phyloP scores from a whole-genome alignment of 805 yeast species.

The Metschnikowia cubensis region DNA sequence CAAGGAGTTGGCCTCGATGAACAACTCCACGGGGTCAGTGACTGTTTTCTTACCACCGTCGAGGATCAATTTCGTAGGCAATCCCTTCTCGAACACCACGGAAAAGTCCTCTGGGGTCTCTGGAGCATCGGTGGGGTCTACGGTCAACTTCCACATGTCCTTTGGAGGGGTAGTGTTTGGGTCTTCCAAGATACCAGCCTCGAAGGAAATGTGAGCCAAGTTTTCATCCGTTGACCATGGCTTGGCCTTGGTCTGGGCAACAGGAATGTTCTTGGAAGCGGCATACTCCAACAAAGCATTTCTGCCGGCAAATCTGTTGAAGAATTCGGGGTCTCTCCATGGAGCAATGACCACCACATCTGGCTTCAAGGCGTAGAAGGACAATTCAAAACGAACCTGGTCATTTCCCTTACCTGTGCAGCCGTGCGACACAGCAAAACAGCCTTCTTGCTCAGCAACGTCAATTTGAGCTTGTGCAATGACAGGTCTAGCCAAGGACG shows the following conservation, averaged over 20 bases:
- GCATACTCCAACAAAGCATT: slow-evolving; percentile 93
- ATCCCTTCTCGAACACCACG: slow-evolving; percentile 78
- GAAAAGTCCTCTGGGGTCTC: slow-evolving; percentile 85
- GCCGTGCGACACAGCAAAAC: slow-evolving; percentile 98
- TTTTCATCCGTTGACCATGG: slow-evolving; percentile 99
- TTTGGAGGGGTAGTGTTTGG: slow-evolving; percentile 99
- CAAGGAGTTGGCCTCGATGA: slow-evolving; percentile 86
- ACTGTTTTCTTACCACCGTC: slow-evolving; percentile 56
- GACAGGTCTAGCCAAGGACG: slow-evolving; percentile 97
- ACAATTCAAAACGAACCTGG: slow-evolving; percentile 96
- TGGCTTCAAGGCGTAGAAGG: slow-evolving; percentile 97
- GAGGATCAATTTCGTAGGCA: slow-evolving; percentile 77
- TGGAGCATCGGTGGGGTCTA: slow-evolving; percentile 95
- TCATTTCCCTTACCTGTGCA: slow-evolving; percentile 99
- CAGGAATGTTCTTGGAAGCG: slow-evolving; percentile 86
- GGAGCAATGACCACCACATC: slow-evolving; percentile 97
- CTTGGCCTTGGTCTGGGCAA: slow-evolving; percentile 95
- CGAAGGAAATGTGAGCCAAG: slow-evolving; percentile 97
- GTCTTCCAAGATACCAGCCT: slow-evolving; percentile 98
- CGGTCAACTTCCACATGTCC: slow-evolving; percentile 99
- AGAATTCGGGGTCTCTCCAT: slow-evolving; percentile 97
- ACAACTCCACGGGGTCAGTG: slow-evolving; percentile 87
- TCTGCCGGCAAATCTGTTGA: slow-evolving; percentile 97
- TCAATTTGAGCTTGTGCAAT: slow-evolving; percentile 97
- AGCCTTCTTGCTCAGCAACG: slow-evolving; percentile 95